Conservation (phyloP, 2,329 filamentous ascomycete genomes). For the Gaeumannomyces sp. region DNA sequence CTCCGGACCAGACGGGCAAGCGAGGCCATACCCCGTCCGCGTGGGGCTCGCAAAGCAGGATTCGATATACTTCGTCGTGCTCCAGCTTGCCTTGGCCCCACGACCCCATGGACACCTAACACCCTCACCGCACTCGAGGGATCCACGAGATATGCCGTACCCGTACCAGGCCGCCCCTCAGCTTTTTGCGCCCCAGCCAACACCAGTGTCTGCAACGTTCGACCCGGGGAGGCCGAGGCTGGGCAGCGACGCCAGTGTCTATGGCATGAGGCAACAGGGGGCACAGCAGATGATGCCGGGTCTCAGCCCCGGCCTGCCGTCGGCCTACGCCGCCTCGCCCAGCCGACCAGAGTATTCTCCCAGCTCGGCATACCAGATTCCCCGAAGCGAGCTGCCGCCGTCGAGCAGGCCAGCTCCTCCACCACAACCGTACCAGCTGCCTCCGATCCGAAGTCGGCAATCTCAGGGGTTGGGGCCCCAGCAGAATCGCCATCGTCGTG, state of each 20-base stretch:
- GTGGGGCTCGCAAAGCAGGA: constrained; percentile 54
- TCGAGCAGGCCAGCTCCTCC: constrained; percentile 24
- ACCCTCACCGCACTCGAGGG: constrained; percentile 37
- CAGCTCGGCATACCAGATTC: constrained; percentile 44
- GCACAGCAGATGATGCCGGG: constrained; percentile 29
- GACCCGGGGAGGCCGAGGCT: constrained; percentile 38
- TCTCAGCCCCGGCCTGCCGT: constrained; percentile 34
- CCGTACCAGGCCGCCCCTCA: constrained; percentile 27
- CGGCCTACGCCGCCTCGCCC: constrained; percentile 40
- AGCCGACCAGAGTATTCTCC: constrained; percentile 37
- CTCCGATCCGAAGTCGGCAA: constrained; percentile 39
- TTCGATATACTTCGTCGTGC: constrained; percentile 56
- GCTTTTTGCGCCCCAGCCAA: constrained; percentile 31
- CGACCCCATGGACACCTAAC: constrained; percentile 37
- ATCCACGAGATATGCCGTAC: constrained; percentile 35
- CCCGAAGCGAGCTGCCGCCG: constrained; percentile 43
- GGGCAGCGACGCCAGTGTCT: constrained; percentile 21
- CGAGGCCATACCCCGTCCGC: constrained; percentile 42
- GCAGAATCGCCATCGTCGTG: constrained; percentile 11
- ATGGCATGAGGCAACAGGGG: constrained; percentile 21
- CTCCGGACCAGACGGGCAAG: constrained; percentile 43
- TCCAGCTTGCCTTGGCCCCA: constrained; percentile 35
- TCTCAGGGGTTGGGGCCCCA: constrained; percentile 16
- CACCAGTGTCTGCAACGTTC: constrained; percentile 41
- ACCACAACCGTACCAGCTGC: constrained; percentile 36